Conservation (phyloP, 768 basidiomycete species). For the Candolleomyces efflorescens region DNA sequence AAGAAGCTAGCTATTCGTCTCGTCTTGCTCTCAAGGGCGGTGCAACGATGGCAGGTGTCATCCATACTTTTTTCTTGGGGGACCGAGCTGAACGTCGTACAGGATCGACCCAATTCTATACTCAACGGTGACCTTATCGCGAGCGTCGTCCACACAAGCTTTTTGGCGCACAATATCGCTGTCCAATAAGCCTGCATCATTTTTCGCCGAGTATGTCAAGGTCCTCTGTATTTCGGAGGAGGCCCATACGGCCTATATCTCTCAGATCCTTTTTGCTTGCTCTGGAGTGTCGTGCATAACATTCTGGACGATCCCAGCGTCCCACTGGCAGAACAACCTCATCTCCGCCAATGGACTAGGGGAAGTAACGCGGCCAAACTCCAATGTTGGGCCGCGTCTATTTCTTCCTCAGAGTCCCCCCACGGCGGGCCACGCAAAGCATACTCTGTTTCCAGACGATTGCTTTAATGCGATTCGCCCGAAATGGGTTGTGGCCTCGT, state of each 20-base stretch:
- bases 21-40: not conserved
- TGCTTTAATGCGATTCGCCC: conserved; percentile 10
- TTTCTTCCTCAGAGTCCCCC: not conserved
- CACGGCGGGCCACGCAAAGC: not conserved
- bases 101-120: conserved; percentile 11
- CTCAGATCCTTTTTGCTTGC: conserved; percentile 5
- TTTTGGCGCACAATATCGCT: not conserved
- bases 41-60: conserved; percentile 3
- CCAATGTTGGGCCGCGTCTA: not conserved
- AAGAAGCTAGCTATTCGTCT: conserved; percentile 1
- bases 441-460: conserved; percentile 1
- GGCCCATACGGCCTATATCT: conserved; percentile 4
- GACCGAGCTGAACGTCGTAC: not conserved
- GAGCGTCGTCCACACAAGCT: not conserved
- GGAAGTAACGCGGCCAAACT: not conserved
- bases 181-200: not conserved
- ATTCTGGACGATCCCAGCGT: conserved; percentile 5
- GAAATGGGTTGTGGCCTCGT: not conserved
- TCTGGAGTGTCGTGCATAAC: conserved; percentile 1
- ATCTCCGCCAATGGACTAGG: not conserved
- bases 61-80: not conserved
- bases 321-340: not conserved
- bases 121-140: conserved; percentile 2
- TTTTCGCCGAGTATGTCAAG: conserved; percentile 7
- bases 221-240: conserved; percentile 3